Evolutionary conservation across 495 filamentous ascomycete species (phyloP), one percentile per base, ranked within the genome.

Genomic region (Aspergillus ostianus): DNA sequence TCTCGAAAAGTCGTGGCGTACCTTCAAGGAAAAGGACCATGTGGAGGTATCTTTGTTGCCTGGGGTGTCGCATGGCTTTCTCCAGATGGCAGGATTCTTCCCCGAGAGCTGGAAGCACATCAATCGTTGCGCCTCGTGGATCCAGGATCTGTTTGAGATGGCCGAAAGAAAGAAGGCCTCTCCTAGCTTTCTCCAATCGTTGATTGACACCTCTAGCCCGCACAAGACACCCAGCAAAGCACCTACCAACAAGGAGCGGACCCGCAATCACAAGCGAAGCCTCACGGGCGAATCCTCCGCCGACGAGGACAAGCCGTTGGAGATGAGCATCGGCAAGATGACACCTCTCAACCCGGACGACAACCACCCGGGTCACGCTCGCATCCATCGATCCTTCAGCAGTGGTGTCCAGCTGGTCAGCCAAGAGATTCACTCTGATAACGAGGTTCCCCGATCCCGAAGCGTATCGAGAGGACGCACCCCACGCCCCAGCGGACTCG

Each of bases 1-100:
- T 0, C 73, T 91, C 0, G 76, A 77, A 51, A 77, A 70, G 8
- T 68, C 70, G 15, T 77, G 75, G 36, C 70, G 71, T 18, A 79
- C 76, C 15, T 96, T 93, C 66, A 81, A 90, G 41, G 92, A 91
- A 58, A 84, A 84, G 65, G 85, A 90, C 52, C 82, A 87, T 51
- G 89, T 95, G 0, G 90, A 97, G 66, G 87, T 97, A 2, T 83
- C 82, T 2, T 73, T 98, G 32, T 85, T 98, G 4, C 94, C 93
- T 0, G 92, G 92, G 0, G 87, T 96, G 30, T 89, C 85, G 10
- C 94, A 98, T 66, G 94, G 94, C 0, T 98, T 98, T 70, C 68
- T 97, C 62, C 92, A 97, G 68, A 96, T 98, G 73, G 90, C 88
- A 0, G 76, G 82, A 4, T 75, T 96, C 7, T 98, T 93, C 64